A percentile compares a stretch with the other conserved stretches of the same genome.
Conservation (phyloP, 768 basidiomycete species). For the Daedaleopsis nitida region DNA sequence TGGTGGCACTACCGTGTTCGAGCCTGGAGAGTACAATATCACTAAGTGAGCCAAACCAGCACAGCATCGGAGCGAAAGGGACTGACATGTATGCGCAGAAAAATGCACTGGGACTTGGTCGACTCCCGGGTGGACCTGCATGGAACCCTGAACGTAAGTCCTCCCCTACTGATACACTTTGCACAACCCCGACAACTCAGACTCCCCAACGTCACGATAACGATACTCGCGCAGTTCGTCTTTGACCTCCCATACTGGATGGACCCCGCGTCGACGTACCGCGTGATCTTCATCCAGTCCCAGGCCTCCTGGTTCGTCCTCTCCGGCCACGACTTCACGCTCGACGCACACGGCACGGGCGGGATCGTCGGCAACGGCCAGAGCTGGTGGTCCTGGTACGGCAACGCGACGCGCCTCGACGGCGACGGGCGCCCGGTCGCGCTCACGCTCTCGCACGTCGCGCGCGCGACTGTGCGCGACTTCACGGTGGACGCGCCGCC, state of each 20-base stretch:
- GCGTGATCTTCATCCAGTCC: slow-evolving; percentile 63
- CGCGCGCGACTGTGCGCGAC: slow-evolving; percentile 43
- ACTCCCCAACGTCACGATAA: background rate
- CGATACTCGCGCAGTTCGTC: slow-evolving; percentile 45
- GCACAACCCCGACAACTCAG: background rate
- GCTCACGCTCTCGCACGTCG: slow-evolving; percentile 49
- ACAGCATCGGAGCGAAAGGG: background rate
- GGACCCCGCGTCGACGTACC: slow-evolving; percentile 53
- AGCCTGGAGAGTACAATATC: slow-evolving; percentile 50
- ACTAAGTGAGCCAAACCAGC: slow-evolving; percentile 39
- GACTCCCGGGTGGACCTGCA: slow-evolving; percentile 45
- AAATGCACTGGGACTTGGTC: slow-evolving; percentile 55
- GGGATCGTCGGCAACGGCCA: slow-evolving; percentile 65
- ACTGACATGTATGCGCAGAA: slow-evolving; percentile 32
- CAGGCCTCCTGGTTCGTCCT: slow-evolving; percentile 70
- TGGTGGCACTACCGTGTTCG: slow-evolving; percentile 47
- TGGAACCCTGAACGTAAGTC: slow-evolving; percentile 44
- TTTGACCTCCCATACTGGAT: slow-evolving; percentile 60
- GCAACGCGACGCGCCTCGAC: slow-evolving; percentile 46
- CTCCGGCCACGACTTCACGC: slow-evolving; percentile 54
- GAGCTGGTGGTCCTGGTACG: slow-evolving; percentile 61
- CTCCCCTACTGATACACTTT: background rate
- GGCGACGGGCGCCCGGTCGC: slow-evolving; percentile 63
- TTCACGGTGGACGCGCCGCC: slow-evolving; percentile 57
- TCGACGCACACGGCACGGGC: slow-evolving; percentile 57